Evolutionary conservation across 2,329 filamentous ascomycete species (phyloP).

Genomic region (Conoideocrella luteorostrata): DNA sequence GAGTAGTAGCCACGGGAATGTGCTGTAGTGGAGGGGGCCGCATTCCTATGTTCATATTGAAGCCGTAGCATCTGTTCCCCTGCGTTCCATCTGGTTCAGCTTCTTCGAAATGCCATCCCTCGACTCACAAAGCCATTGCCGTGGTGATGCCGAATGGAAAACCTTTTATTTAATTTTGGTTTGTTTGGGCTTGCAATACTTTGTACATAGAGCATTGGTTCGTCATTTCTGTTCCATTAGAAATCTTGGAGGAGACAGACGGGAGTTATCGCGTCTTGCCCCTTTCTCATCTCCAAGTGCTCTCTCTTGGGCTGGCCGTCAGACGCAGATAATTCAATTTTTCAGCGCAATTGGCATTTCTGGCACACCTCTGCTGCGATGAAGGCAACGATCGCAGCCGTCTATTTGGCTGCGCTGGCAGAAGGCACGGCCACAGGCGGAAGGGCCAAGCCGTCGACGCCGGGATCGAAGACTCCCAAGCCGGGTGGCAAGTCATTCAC

Average conservation of each 20-base stretch:
- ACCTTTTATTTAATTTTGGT: not conserved
- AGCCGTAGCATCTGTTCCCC: not conserved
- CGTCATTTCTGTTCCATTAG: too few relatives aligned
- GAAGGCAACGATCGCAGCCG: slow-evolving; percentile 7
- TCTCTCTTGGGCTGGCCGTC: too few relatives aligned
- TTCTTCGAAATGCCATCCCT: not conserved
- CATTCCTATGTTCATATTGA: not conserved
- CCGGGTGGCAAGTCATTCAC: slow-evolving; percentile 15
- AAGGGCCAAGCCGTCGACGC: not conserved
- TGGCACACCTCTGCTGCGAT: not conserved
- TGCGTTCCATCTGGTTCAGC: not conserved
- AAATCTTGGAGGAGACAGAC: not conserved
- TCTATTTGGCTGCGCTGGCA: slow-evolving; percentile 8
- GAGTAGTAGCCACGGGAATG: not conserved
- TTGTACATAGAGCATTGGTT: too few relatives aligned
- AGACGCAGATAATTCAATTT: too few relatives aligned
- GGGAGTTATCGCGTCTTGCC: not conserved
- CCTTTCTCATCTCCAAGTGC: too few relatives aligned
- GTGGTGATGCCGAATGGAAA: not conserved
- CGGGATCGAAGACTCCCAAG: not conserved
- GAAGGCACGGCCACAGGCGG: slow-evolving; percentile 5
- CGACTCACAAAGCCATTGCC: not conserved
- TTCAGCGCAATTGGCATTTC: not conserved
- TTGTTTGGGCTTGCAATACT: too few relatives aligned
- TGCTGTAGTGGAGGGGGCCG: not conserved